Evolutionary conservation across 805 yeast genomes (phyloP).

Genomic region (Candida sithepensis): DNA sequence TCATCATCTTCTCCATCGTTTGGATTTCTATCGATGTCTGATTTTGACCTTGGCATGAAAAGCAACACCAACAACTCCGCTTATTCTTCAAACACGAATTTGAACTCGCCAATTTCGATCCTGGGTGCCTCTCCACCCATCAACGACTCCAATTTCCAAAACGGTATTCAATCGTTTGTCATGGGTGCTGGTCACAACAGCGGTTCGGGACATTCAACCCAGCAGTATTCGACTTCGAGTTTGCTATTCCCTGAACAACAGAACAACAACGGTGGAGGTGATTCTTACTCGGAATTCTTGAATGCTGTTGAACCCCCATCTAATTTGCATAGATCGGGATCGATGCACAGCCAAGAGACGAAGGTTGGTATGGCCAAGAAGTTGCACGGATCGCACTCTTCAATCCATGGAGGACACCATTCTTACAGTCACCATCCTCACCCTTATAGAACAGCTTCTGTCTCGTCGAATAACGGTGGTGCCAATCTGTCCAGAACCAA

Average conservation of each 20-base stretch:
- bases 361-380: constrained; percentile 3
- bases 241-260: background rate
- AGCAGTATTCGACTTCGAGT: background rate
- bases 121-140: constrained; percentile 15
- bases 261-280: constrained; percentile 1
- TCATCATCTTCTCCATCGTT: background rate
- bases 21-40: constrained; percentile 5
- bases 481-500: background rate
- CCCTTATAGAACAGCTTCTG: constrained; percentile 20
- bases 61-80: background rate
- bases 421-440: constrained; percentile 23
- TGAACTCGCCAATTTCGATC: constrained; percentile 14
- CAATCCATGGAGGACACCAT: constrained; percentile 11
- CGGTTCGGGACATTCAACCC: too few relatives aligned
- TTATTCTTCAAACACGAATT: constrained; percentile 1
- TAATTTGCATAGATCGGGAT: constrained; percentile 15
- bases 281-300: constrained; percentile 11
- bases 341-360: constrained; percentile 7
- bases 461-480: constrained; percentile 4
- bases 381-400: constrained; percentile 6
- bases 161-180: background rate
- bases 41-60: constrained; percentile 20
- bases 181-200: background rate
- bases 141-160: background rate
- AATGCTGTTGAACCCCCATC: constrained; percentile 15